These are phyloP conservation scores for Boletales sp. DNA, from an alignment of 768 basidiomycete species.

Conservation along the genomic window DNA sequence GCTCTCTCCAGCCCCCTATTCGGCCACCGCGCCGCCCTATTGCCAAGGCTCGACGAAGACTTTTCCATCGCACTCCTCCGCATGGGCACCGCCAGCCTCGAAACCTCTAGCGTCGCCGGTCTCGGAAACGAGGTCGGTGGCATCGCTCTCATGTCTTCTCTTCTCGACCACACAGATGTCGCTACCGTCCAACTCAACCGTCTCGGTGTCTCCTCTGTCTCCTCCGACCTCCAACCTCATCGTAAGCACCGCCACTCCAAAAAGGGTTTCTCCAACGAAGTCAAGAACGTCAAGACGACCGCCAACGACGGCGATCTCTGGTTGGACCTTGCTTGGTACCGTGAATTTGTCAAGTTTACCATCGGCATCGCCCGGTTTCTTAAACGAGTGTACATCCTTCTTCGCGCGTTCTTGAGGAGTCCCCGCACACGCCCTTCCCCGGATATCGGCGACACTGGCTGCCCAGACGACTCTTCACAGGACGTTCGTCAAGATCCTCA, in stretches of 20 bases:
- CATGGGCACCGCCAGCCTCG: slow-evolving; percentile 70
- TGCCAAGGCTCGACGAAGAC: slow-evolving; percentile 65
- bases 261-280: slow-evolving; percentile 50
- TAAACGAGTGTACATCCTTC: slow-evolving; percentile 16
- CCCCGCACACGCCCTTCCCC: slow-evolving; percentile 9
- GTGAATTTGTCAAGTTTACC: slow-evolving; percentile 35
- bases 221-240: slow-evolving; percentile 24
- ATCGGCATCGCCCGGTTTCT: slow-evolving; percentile 28
- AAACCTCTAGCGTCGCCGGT: slow-evolving; percentile 68
- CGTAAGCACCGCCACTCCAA: slow-evolving; percentile 21
- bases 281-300: slow-evolving; percentile 38
- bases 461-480: slow-evolving; percentile 7
- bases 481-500: slow-evolving; percentile 24
- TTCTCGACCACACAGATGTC: slow-evolving; percentile 19
- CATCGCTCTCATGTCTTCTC: slow-evolving; percentile 31
- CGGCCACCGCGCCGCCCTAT: slow-evolving; percentile 40
- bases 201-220: slow-evolving; percentile 39
- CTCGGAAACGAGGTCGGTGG: slow-evolving; percentile 71
- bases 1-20: slow-evolving; percentile 57
- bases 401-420: slow-evolving; percentile 16
- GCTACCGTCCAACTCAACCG: slow-evolving; percentile 39
- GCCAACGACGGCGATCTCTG: slow-evolving; percentile 37
- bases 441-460: slow-evolving; percentile 4
- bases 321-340: slow-evolving; percentile 39
- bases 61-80: slow-evolving; percentile 69